Percentiles rank a stretch among this genome's conserved stretches.
Conservation (phyloP, 192 early-diverging fungal species). For the Phycomyces nitens region DNA sequence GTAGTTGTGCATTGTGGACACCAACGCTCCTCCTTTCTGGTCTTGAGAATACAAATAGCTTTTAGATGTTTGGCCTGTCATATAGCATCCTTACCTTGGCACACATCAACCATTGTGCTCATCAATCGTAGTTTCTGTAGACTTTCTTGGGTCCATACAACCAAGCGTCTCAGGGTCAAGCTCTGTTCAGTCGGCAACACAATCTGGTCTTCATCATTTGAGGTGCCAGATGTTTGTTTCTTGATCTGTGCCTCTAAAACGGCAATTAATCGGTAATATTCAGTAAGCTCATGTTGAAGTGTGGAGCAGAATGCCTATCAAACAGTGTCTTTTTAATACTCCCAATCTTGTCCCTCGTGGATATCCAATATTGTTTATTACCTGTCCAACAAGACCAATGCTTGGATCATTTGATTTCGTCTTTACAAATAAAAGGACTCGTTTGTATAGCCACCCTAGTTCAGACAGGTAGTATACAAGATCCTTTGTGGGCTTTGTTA, state of each 20-base stretch:
- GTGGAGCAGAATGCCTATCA: conserved; percentile 77
- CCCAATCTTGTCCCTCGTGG: no score
- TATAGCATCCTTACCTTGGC: conserved; percentile 51
- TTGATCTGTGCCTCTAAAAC: conserved; percentile 75
- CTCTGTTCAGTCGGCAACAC: conserved; percentile 46
- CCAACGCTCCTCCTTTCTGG: conserved; percentile 65
- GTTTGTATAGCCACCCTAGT: conserved; percentile 74
- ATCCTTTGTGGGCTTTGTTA: conserved; percentile 61
- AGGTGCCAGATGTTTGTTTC: conserved; percentile 15
- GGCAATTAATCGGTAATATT: conserved; percentile 86
- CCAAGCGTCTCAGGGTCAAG: conserved; percentile 78
- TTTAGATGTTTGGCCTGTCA: no score
- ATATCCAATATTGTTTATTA: conserved; percentile 20
- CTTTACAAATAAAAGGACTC: conserved; percentile 57
- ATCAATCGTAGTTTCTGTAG: conserved; percentile 74
- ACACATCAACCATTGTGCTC: conserved; percentile 62
- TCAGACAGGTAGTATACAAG: conserved; percentile 68
- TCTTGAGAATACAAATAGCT: conserved; percentile 34
- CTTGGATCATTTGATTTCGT: conserved; percentile 38
- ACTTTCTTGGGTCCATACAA: conserved; percentile 83
- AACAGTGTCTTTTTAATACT: conserved; percentile 16
- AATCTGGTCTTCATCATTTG: conserved; percentile 23
- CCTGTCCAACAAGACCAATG: conserved; percentile 59
- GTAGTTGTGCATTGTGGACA: conserved; percentile 76
- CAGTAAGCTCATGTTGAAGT: conserved; percentile 72